Conservation (phyloP, 768 basidiomycete genomes). For the Suillus subalutaceus region DNA sequence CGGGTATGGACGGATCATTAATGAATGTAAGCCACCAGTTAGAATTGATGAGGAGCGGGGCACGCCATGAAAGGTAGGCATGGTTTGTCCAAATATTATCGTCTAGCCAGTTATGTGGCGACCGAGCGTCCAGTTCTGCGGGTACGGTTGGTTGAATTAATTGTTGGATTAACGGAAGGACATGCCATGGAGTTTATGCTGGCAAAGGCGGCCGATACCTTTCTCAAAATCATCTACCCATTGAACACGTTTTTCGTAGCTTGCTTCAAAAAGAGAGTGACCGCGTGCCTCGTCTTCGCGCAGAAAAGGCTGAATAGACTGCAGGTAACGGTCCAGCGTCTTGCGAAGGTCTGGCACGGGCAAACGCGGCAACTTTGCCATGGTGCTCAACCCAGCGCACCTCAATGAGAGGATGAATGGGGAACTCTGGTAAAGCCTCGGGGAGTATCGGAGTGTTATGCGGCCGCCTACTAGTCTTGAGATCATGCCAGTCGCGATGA, state of each 20-base stretch:
- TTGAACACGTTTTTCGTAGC: constrained; percentile 55
- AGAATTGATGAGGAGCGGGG: constrained; percentile 84
- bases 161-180: constrained; percentile 10
- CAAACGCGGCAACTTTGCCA: constrained; percentile 58
- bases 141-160: no score
- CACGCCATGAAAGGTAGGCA: constrained; percentile 87
- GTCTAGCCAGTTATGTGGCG: constrained; percentile 92
- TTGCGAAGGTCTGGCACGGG: constrained; percentile 80
- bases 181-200: constrained; percentile 75
- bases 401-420: not conserved
- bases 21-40: constrained; percentile 95
- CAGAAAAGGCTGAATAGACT: constrained; percentile 77
- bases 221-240: constrained; percentile 71
- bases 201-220: constrained; percentile 69
- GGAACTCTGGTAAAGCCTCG: not conserved
- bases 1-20: constrained; percentile 70
- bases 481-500: constrained; percentile 3
- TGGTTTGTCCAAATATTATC: constrained; percentile 92
- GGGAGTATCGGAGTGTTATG: not conserved
- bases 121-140: constrained; percentile 55
- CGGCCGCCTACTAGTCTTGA: not conserved
- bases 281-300: constrained; percentile 70
- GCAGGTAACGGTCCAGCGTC: constrained; percentile 77
- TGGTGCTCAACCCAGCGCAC: constrained; percentile 1
- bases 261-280: constrained; percentile 51